Evolutionary conservation across 192 early-diverging fungal genomes (phyloP).

Genomic region (Podila epicladia): DNA sequence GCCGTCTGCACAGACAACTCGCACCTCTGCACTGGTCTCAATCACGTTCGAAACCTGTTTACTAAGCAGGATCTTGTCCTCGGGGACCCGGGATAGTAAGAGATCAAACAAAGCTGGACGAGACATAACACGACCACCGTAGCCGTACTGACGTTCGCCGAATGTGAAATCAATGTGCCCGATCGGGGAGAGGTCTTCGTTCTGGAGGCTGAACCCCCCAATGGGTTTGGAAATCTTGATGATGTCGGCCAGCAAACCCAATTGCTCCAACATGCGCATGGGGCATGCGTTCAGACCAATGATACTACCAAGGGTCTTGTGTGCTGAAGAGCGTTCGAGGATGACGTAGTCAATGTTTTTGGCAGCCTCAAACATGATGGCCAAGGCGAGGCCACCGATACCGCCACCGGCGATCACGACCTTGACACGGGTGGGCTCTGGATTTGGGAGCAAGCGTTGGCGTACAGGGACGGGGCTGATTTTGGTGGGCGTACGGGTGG

Average conservation of each 20-base stretch:
- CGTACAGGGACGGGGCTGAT: background rate
- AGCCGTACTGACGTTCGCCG: conserved; percentile 32
- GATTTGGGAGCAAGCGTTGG: background rate
- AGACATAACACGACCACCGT: conserved; percentile 25
- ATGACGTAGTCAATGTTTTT: conserved; percentile 37
- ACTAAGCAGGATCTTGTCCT: conserved; percentile 5
- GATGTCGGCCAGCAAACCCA: conserved; percentile 29
- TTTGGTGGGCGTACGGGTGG: background rate
- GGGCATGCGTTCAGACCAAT: conserved; percentile 32
- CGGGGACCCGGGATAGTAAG: conserved; percentile 14
- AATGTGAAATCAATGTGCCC: conserved; percentile 25
- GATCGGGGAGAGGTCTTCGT: conserved; percentile 17
- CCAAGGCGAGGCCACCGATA: conserved; percentile 39
- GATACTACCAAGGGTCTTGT: conserved; percentile 24
- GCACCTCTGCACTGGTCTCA: conserved; percentile 11
- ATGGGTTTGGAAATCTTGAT: conserved; percentile 29
- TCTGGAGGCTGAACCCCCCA: conserved; percentile 11
- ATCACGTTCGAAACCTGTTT: conserved; percentile 19
- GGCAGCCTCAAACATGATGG: conserved; percentile 32
- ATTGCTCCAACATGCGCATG: conserved; percentile 38
- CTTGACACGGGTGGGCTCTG: conserved; percentile 3
- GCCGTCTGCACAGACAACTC: conserved; percentile 15
- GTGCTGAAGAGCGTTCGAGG: conserved; percentile 23
- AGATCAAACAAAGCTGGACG: conserved; percentile 30
- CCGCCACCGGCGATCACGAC: conserved; percentile 42